Conservation (phyloP, 768 basidiomycete species). For the Psilocybe azurescens region DNA sequence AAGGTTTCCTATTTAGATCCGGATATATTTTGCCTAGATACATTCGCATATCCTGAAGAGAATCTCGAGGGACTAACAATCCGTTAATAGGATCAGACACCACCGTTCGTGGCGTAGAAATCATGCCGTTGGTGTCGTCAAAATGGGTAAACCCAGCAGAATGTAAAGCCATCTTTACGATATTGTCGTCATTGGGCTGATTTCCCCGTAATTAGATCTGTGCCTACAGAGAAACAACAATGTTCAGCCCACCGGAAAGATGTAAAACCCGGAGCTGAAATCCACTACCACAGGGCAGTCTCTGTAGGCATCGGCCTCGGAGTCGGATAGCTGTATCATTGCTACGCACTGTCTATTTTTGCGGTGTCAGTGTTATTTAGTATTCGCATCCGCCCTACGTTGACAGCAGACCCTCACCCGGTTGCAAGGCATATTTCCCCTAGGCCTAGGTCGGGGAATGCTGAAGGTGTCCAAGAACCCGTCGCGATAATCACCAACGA, state of each 20-base stretch:
- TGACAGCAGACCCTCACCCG: conserved; percentile 56
- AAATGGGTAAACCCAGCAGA: conserved; percentile 70
- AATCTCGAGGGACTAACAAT: conserved; percentile 66
- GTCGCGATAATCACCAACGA: conserved; percentile 72
- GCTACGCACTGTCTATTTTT: conserved; percentile 75
- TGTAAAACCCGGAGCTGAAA: conserved; percentile 76
- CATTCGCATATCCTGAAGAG: conserved; percentile 54
- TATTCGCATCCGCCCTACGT: neutral
- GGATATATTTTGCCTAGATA: conserved; percentile 71
- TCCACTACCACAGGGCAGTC: conserved; percentile 75
- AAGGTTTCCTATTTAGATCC: conserved; percentile 73
- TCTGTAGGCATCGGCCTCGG: conserved; percentile 69
- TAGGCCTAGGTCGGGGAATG: conserved; percentile 66
- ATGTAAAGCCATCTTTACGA: conserved; percentile 85
- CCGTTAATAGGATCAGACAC: conserved; percentile 62
- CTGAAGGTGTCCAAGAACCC: conserved; percentile 86
- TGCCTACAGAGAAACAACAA: neutral
- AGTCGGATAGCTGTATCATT: conserved; percentile 71
- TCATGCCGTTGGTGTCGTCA: conserved; percentile 33
- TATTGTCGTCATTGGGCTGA: conserved; percentile 69
- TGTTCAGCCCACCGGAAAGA: conserved; percentile 70
- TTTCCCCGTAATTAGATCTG: neutral
- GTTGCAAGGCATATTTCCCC: conserved; percentile 69
- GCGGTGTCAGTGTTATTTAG: neutral
- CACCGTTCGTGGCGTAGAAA: conserved; percentile 83